Conservation (phyloP, 1,139 yeast species). For the Saccharomyces hybrid region DNA sequence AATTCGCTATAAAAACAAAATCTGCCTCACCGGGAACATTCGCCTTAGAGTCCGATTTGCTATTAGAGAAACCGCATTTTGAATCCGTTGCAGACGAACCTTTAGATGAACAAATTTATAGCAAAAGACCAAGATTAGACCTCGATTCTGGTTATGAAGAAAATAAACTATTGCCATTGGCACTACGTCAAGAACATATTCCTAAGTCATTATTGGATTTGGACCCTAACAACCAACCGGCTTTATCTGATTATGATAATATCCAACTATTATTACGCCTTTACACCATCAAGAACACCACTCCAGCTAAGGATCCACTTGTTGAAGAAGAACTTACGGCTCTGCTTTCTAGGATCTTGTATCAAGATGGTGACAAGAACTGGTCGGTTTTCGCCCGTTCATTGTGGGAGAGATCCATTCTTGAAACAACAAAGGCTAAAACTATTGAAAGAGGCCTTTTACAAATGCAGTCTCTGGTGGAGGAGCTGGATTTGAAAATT, state of each 20-base stretch:
- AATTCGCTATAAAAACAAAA: conserved; percentile 20
- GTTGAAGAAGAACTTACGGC: conserved; percentile 80
- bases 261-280: conserved; percentile 65
- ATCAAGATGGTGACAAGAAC: conserved; percentile 33
- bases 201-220: conserved; percentile 48
- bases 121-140: conserved; percentile 33
- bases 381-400: conserved; percentile 81
- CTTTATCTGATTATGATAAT: conserved; percentile 60
- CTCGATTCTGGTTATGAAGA: conserved; percentile 30
- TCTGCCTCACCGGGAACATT: conserved; percentile 44
- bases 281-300: conserved; percentile 55
- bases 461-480: conserved; percentile 88
- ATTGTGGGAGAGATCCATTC: conserved; percentile 79
- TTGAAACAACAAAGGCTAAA: conserved; percentile 73
- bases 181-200: conserved; percentile 51
- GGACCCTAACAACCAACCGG: conserved; percentile 81
- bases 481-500: conserved; percentile 73
- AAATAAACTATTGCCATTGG: conserved; percentile 50
- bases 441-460: conserved; percentile 90
- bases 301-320: conserved; percentile 63
- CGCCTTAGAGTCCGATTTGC: conserved; percentile 65
- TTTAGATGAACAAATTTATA: conserved; percentile 33
- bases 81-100: conserved; percentile 52
- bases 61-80: conserved; percentile 66
- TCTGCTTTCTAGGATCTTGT: conserved; percentile 61